These are phyloP conservation scores for Trichoderma gamsii DNA, from an alignment of 495 filamentous ascomycete species.

Conservation along the genomic window DNA sequence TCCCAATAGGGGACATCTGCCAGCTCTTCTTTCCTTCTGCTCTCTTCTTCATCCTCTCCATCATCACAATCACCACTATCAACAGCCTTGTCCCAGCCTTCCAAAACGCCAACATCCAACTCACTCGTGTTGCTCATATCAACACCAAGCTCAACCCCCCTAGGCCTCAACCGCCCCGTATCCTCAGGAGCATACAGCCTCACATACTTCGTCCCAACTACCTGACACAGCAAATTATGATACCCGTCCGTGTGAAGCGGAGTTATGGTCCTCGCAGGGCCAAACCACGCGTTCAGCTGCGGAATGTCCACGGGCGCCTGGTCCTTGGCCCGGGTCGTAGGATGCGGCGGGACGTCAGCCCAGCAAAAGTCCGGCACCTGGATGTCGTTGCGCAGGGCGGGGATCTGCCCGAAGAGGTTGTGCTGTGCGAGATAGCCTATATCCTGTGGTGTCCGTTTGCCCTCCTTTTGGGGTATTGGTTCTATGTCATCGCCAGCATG, in stretches of 20 bases:
- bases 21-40: constrained; percentile 36
- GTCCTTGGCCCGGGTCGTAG: constrained; percentile 44
- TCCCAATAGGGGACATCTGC: constrained; percentile 65
- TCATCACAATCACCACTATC: background rate
- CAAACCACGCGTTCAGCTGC: constrained; percentile 86
- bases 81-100: constrained; percentile 41
- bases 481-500: background rate
- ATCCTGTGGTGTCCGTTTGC: constrained; percentile 21
- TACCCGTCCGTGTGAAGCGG: constrained; percentile 92
- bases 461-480: background rate
- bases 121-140: constrained; percentile 90
- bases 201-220: constrained; percentile 87
- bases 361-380: constrained; percentile 80
- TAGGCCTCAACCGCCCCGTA: constrained; percentile 55
- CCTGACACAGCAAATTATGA: constrained; percentile 86
- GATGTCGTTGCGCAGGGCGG: constrained; percentile 70
- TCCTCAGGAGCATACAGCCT: constrained; percentile 70
- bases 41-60: constrained; percentile 13
- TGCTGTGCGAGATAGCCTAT: constrained; percentile 85
- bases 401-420: constrained; percentile 77
- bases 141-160: constrained; percentile 61
- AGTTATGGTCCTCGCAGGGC: constrained; percentile 79
- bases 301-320: constrained; percentile 47
- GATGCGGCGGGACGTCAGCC: constrained; percentile 51
- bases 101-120: constrained; percentile 62